Conservation (phyloP, 805 yeast species). For the Starmera quercuum region DNA sequence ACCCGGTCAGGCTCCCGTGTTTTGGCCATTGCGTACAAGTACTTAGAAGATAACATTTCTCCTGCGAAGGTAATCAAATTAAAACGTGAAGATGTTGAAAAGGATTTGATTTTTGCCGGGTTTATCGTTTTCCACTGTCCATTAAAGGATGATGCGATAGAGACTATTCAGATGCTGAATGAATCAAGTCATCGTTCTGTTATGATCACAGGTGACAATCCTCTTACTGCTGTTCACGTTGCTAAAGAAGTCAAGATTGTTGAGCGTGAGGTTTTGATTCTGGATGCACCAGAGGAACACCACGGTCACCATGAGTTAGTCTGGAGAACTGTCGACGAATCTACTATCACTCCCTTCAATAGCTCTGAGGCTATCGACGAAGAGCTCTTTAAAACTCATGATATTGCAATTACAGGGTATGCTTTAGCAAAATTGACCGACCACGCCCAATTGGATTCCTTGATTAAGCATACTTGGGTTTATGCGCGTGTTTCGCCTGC, state of each 20-base stretch:
- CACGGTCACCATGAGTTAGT: constrained; percentile 50
- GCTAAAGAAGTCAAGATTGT: constrained; percentile 89
- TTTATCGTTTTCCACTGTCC: constrained; percentile 97
- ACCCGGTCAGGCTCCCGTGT: constrained; percentile 97
- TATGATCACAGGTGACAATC: constrained; percentile 99
- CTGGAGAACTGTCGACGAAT: constrained; percentile 83
- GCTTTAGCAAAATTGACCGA: constrained; percentile 64
- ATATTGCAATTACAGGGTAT: constrained; percentile 89
- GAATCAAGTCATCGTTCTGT: constrained; percentile 93
- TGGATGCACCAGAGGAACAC: constrained; percentile 77
- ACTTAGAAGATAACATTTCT: constrained; percentile 43
- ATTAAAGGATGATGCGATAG: constrained; percentile 86
- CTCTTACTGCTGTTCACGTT: constrained; percentile 96
- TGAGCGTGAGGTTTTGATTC: constrained; percentile 73
- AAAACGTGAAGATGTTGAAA: constrained; percentile 71
- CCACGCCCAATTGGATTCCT: constrained; percentile 61
- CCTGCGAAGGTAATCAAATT: constrained; percentile 48
- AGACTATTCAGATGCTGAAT: constrained; percentile 84
- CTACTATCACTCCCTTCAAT: constrained; percentile 58
- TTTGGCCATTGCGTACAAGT: constrained; percentile 86
- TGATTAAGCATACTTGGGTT: constrained; percentile 90
- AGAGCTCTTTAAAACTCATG: constrained; percentile 55
- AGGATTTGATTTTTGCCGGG: constrained; percentile 73
- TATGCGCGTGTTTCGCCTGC: constrained; percentile 96
- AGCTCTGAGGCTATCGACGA: constrained; percentile 49